Evolutionary conservation across 345 rosid species (phyloP).

Genomic region (Angophora floribunda): DNA sequence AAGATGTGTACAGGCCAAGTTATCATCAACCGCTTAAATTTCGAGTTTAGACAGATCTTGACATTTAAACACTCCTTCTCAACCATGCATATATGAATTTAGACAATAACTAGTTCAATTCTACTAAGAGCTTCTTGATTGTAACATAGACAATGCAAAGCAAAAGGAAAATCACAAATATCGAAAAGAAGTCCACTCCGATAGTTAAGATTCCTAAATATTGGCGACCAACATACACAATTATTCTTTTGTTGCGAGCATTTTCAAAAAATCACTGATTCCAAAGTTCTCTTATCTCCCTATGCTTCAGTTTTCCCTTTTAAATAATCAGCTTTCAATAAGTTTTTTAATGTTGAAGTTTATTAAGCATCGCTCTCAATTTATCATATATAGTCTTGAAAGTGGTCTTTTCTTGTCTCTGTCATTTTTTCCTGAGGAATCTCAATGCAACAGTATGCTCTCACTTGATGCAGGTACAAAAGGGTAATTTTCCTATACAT

Average conservation of each 20-base stretch:
- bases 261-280: neutral
- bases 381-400: neutral
- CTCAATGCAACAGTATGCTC: neutral
- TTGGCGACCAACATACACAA: neutral
- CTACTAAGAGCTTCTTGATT: neutral
- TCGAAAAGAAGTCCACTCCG: neutral
- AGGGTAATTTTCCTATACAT: conserved; percentile 75
- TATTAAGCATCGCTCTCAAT: neutral
- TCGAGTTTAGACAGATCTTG: neutral
- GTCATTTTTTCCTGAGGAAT: neutral
- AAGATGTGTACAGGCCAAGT: neutral
- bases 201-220: too few species aligned
- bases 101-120: neutral
- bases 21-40: neutral
- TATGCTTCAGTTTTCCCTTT: neutral
- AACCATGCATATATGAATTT: neutral
- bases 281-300: neutral
- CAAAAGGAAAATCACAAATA: too few species aligned
- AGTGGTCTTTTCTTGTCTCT: neutral
- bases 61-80: neutral
- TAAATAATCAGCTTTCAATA: neutral
- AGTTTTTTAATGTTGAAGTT: neutral
- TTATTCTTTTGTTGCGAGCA: neutral
- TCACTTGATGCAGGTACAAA: conserved; percentile 49
- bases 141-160: neutral